Percentiles rank a stretch among this genome's conserved stretches.
phyloP scores from a whole-genome alignment of 2,329 filamentous ascomycete species.

The Trichoderma harzianum region DNA sequence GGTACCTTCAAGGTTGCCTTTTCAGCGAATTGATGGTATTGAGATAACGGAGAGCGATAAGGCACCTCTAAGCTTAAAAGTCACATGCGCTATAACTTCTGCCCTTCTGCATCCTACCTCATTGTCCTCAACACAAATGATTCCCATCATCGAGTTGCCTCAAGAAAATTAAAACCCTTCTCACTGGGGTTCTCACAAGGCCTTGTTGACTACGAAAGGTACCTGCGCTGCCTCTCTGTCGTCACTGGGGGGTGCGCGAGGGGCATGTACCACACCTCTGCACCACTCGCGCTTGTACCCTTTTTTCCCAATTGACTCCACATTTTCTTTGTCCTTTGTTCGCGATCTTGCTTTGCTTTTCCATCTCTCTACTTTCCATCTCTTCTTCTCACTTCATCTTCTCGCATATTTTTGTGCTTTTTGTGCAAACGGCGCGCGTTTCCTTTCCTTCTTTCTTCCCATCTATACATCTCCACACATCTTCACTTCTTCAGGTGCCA shows the following conservation, averaged over 20 bases:
- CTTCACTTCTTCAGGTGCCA: neutral
- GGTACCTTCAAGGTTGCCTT: neutral
- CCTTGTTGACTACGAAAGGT: neutral
- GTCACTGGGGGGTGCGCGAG: neutral
- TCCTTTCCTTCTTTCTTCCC: neutral
- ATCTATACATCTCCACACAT: neutral
- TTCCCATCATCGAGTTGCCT: too few species aligned
- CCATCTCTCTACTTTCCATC: neutral
- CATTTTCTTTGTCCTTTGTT: neutral
- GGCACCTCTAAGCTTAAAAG: neutral
- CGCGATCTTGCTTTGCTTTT: neutral
- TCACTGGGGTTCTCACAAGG: neutral
- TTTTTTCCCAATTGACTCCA: neutral
- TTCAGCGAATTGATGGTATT: neutral
- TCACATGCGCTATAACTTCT: neutral
- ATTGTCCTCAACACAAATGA: neutral
- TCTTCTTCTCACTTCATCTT: neutral
- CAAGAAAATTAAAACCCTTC: neutral
- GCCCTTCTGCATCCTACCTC: neutral
- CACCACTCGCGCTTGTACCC: neutral
- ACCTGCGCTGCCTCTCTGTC: neutral
- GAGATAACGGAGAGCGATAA: neutral
- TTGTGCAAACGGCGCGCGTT: neutral
- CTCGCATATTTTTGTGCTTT: neutral
- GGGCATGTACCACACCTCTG: neutral